phyloP scores from a whole-genome alignment of 768 basidiomycete genomes.

The Exidia glandulosa region DNA sequence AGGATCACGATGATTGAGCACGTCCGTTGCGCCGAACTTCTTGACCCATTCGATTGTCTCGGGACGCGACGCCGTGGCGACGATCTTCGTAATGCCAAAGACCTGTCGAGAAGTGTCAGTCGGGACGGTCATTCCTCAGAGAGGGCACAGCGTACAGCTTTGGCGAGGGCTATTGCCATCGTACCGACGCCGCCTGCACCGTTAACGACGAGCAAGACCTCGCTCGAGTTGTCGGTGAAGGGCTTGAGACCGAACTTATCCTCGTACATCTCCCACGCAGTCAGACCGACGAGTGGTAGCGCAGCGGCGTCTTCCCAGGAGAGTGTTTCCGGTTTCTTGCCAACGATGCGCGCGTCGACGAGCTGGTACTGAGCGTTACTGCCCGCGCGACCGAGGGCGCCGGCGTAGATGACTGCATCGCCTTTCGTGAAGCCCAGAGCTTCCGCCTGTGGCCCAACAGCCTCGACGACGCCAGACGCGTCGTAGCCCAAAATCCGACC shows the following conservation, averaged over 20 bases:
- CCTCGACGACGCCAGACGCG: neutral
- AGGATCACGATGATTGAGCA: constrained; percentile 2
- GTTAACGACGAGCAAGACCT: neutral
- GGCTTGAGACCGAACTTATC: neutral
- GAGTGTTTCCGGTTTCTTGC: neutral
- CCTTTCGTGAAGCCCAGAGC: neutral
- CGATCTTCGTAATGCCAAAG: constrained; percentile 1
- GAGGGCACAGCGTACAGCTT: neutral
- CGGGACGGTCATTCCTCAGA: neutral
- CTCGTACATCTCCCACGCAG: constrained; percentile 8
- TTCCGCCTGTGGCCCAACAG: neutral
- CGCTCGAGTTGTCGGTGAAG: neutral
- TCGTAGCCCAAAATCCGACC: neutral
- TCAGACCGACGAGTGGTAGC: constrained; percentile 5
- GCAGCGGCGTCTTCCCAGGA: constrained; percentile 6
- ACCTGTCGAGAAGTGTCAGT: neutral
- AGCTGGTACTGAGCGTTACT: constrained; percentile 4
- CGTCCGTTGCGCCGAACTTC: constrained; percentile 2
- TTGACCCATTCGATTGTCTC: constrained; percentile 2
- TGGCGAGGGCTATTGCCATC: neutral
- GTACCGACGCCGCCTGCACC: neutral
- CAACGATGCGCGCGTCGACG: constrained; percentile 3
- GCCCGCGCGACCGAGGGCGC: neutral
- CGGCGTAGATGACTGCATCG: constrained; percentile 1
- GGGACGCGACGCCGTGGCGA: constrained; percentile 4